phyloP scores from a whole-genome alignment of 768 basidiomycete genomes.

The Hydnum rufescens region DNA sequence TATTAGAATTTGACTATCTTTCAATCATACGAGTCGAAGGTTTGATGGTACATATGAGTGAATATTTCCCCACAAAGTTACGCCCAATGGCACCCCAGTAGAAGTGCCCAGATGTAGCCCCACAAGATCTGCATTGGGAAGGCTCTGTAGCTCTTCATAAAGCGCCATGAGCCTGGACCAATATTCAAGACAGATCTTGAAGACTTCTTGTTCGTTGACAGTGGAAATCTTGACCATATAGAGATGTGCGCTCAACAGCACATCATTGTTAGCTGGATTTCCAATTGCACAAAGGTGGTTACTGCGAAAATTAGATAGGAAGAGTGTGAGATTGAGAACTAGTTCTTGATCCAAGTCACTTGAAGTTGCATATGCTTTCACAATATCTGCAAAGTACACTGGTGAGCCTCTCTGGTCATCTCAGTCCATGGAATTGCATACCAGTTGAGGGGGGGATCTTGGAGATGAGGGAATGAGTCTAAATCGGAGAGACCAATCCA shows the following conservation, averaged over 20 bases:
- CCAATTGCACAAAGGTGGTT: slow-evolving; percentile 90
- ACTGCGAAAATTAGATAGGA: slow-evolving; percentile 89
- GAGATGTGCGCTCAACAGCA: slow-evolving; percentile 86
- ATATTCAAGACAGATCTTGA: slow-evolving; percentile 98
- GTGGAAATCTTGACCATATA: slow-evolving; percentile 98
- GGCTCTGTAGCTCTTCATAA: slow-evolving; percentile 88
- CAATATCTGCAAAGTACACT: slow-evolving; percentile 49
- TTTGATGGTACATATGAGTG: slow-evolving; percentile 92
- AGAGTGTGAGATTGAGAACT: slow-evolving; percentile 91
- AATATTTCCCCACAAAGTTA: slow-evolving; percentile 70
- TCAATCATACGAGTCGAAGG: slow-evolving; percentile 91
- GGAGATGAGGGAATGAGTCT: background rate
- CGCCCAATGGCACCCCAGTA: slow-evolving; percentile 6
- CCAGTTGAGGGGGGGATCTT: slow-evolving; percentile 5
- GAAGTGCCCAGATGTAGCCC: slow-evolving; percentile 62
- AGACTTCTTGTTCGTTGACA: slow-evolving; percentile 96
- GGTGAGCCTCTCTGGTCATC: background rate
- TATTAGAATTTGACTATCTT: slow-evolving; percentile 99
- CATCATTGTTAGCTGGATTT: slow-evolving; percentile 72
- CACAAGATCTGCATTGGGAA: slow-evolving; percentile 78
- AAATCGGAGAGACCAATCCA: slow-evolving; percentile 58
- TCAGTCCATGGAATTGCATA: background rate
- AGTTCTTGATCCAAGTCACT: slow-evolving; percentile 91
- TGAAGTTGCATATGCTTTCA: slow-evolving; percentile 74
- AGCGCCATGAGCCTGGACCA: slow-evolving; percentile 90